Percentiles rank a stretch among this genome's conserved stretches.
These are phyloP conservation scores for Coniferiporia weirii DNA, from an alignment of 1,284 basidiomycete species.

Conservation along the genomic window DNA sequence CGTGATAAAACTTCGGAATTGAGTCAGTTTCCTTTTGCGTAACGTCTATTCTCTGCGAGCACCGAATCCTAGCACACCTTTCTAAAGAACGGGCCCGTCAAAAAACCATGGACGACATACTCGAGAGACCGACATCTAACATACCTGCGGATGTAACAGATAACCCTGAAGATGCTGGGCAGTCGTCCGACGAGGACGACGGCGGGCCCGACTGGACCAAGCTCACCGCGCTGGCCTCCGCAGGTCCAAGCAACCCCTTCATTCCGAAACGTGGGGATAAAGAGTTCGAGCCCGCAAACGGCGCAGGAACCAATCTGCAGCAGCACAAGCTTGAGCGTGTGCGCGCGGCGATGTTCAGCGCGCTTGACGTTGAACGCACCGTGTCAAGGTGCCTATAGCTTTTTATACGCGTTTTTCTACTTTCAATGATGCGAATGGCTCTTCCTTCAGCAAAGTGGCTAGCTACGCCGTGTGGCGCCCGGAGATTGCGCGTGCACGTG, in stretches of 20 bases:
- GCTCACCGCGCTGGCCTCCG: constrained; percentile 25
- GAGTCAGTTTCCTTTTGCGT: too few relatives aligned
- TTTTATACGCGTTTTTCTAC: not conserved
- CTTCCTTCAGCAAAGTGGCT: constrained; percentile 53
- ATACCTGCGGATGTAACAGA: not conserved
- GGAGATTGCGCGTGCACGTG: constrained; percentile 54
- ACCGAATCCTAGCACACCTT: too few relatives aligned
- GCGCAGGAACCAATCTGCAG: constrained; percentile 75
- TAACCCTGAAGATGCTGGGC: constrained; percentile 42
- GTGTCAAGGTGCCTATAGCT: constrained; percentile 56
- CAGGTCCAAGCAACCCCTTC: not conserved
- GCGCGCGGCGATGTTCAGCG: constrained; percentile 79
- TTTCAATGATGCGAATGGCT: not conserved
- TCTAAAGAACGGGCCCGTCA: too few relatives aligned
- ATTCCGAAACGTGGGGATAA: constrained; percentile 69
- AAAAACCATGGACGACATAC: constrained; percentile 3
- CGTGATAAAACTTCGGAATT: too few relatives aligned
- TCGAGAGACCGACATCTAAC: constrained; percentile 5
- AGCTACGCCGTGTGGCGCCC: constrained; percentile 75
- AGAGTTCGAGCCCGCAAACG: constrained; percentile 83
- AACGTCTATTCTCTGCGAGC: too few relatives aligned
- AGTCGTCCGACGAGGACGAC: constrained; percentile 52
- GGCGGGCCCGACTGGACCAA: constrained; percentile 56
- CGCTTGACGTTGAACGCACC: constrained; percentile 67
- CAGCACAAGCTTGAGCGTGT: constrained; percentile 65